Conservation (phyloP, 2,329 filamentous ascomycete species). For the Xylaria digitata region DNA sequence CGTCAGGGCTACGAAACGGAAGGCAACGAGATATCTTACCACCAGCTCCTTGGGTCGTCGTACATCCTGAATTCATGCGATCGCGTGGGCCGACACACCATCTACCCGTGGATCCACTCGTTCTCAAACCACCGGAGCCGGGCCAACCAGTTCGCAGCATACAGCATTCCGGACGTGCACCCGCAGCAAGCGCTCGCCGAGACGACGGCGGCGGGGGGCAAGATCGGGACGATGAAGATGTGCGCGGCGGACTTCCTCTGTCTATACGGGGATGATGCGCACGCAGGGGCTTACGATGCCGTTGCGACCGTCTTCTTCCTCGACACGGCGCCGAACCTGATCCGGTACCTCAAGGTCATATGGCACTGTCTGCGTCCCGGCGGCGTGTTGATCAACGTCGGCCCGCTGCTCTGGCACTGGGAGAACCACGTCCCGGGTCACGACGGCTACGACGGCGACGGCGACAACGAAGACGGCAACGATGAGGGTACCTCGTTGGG, state of each 20-base stretch:
- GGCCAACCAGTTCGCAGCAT: constrained; percentile 77
- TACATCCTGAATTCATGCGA: constrained; percentile 78
- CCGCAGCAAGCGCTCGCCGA: constrained; percentile 65
- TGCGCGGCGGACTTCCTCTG: constrained; percentile 91
- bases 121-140: constrained; percentile 88
- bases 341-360: constrained; percentile 89
- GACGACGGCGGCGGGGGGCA: constrained; percentile 41
- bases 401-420: constrained; percentile 95
- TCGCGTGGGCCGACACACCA: constrained; percentile 70
- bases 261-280: constrained; percentile 76
- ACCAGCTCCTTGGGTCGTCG: constrained; percentile 88
- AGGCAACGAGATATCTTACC: constrained; percentile 96
- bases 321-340: constrained; percentile 93
- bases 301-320: constrained; percentile 95
- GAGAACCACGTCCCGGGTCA: constrained; percentile 76
- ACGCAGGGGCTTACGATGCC: constrained; percentile 76
- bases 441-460: constrained; percentile 64
- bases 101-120: constrained; percentile 87
- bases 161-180: constrained; percentile 84
- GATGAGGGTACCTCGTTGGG: constrained; percentile 66
- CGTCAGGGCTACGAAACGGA: constrained; percentile 78
- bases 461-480: constrained; percentile 60
- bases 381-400: constrained; percentile 89
- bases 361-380: constrained; percentile 78
- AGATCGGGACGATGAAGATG: constrained; percentile 84